Conservation (phyloP, 2,329 filamentous ascomycete species). For the Anthostomella pinea region DNA sequence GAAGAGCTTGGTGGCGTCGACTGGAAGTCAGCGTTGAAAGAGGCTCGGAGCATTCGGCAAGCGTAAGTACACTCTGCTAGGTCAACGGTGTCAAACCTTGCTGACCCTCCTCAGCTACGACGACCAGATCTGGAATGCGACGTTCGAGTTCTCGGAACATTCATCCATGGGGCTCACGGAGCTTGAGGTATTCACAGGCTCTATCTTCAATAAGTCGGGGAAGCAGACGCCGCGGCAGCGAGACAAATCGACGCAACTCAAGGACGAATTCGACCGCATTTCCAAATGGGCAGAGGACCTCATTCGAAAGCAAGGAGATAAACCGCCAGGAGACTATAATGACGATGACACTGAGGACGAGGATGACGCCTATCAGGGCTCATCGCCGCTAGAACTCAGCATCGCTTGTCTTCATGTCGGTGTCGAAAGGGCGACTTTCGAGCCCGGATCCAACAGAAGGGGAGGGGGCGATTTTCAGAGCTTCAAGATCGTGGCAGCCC, state of each 20-base stretch:
- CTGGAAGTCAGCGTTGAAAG: constrained; percentile 33
- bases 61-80: constrained; percentile 36
- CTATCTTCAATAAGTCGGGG: constrained; percentile 51
- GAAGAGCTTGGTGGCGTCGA: constrained; percentile 28
- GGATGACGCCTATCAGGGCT: background rate
- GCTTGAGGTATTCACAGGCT: constrained; percentile 54
- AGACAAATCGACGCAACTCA: constrained; percentile 49
- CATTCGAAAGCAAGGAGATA: constrained; percentile 29
- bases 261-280: constrained; percentile 49
- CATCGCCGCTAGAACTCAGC: constrained; percentile 27
- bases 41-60: constrained; percentile 44
- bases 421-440: background rate
- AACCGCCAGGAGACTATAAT: constrained; percentile 5
- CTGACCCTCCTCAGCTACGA: constrained; percentile 42
- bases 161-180: constrained; percentile 44
- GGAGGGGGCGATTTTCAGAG: constrained; percentile 22
- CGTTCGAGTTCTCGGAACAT: constrained; percentile 45
- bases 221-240: constrained; percentile 49
- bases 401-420: constrained; percentile 29
- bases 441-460: constrained; percentile 5
- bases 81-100: background rate
- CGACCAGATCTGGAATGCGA: constrained; percentile 38
- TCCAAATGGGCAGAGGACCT: constrained; percentile 39
- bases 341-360: constrained; percentile 3
- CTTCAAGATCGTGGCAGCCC: constrained; percentile 31